Conservation (phyloP, 148 eudicot species). For the Dysphania ambrosioides region DNA sequence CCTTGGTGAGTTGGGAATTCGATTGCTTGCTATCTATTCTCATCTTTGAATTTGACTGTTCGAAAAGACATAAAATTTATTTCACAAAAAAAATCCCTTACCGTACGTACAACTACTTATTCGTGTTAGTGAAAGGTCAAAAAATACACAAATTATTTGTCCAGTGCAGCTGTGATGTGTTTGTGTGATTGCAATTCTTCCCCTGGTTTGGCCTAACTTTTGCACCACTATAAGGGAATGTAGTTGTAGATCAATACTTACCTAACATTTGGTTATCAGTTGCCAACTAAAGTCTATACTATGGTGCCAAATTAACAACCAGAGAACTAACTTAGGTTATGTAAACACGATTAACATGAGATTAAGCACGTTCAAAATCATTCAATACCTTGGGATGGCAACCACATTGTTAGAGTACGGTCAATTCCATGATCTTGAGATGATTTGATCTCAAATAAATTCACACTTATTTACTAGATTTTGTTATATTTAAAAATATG, state of each 20-base stretch:
- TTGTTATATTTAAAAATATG: no score
- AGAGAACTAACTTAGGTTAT: neutral
- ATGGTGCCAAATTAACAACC: neutral
- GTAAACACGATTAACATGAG: neutral
- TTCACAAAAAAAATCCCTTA: neutral
- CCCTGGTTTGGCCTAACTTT: neutral
- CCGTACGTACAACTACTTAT: neutral
- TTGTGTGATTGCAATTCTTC: neutral
- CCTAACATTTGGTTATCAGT: conserved; percentile 18
- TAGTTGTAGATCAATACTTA: conserved; percentile 8
- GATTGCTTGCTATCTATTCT: conserved; percentile 2
- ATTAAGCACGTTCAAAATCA: neutral
- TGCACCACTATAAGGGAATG: neutral
- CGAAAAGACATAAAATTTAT: conserved; percentile 3
- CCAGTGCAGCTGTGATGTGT: neutral
- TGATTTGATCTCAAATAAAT: no score
- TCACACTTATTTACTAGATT: no score
- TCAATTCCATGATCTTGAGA: no score
- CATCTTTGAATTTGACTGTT: conserved; percentile 9
- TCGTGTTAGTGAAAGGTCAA: conserved; percentile 13
- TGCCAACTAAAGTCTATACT: conserved; percentile 3
- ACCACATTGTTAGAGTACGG: no score
- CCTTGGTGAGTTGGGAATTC: conserved; percentile 23
- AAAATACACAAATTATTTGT: conserved; percentile 11
- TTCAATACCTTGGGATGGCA: neutral